A percentile compares a stretch with the other conserved stretches of the same genome.
Evolutionary conservation across 1,284 basidiomycete species (phyloP).

Genomic region (Ganoderma multipileum): DNA sequence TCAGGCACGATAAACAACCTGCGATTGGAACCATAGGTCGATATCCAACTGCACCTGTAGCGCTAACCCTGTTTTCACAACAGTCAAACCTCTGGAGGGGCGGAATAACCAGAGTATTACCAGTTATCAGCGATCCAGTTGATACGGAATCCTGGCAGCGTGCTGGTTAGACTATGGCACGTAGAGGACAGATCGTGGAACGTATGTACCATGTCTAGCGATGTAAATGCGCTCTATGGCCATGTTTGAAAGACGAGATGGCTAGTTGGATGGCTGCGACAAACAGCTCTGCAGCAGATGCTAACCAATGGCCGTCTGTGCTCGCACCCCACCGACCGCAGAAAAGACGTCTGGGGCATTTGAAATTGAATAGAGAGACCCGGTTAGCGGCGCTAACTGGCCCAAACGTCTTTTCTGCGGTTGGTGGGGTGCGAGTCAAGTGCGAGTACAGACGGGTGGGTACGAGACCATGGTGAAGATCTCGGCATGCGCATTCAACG

Average conservation of each 20-base stretch:
- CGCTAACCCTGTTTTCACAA: constrained; percentile 56
- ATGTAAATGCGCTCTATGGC: constrained; percentile 80
- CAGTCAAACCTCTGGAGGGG: neutral
- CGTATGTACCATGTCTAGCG: constrained; percentile 76
- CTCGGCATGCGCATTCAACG: too few relatives aligned
- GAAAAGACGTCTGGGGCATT: too few relatives aligned
- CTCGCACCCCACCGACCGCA: too few relatives aligned
- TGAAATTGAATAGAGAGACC: too few relatives aligned
- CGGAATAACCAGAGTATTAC: constrained; percentile 44
- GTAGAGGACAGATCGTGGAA: neutral
- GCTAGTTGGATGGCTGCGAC: neutral
- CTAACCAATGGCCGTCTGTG: neutral
- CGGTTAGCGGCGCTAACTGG: too few relatives aligned
- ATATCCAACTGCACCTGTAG: constrained; percentile 53
- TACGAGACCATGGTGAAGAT: too few relatives aligned
- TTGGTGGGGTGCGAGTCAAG: too few relatives aligned
- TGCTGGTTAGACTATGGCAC: neutral
- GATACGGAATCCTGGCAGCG: constrained; percentile 65
- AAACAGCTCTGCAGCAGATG: neutral
- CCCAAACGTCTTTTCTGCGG: too few relatives aligned
- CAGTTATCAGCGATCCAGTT: constrained; percentile 76
- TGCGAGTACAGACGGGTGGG: too few relatives aligned
- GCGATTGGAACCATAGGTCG: neutral
- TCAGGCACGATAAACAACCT: neutral
- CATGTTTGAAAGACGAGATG: constrained; percentile 5